Conservation (phyloP, 108 stramenopile genomes). For the Nannochloropsis gaditana region DNA sequence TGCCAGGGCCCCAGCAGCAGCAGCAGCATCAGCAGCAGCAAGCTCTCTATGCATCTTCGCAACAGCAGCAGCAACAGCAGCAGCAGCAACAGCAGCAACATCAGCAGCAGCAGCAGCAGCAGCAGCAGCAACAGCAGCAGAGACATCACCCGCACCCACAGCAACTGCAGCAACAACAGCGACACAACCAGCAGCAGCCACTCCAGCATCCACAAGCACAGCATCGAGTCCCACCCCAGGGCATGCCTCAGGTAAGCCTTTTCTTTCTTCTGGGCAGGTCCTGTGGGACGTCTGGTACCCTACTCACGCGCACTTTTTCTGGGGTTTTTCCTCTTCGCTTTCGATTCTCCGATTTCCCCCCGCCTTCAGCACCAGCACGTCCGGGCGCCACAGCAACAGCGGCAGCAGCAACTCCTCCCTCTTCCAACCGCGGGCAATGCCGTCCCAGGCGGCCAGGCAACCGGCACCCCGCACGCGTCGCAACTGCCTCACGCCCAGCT, state of each 20-base stretch:
- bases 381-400: not conserved
- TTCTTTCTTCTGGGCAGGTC: too few species aligned
- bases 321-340: too few species aligned
- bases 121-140: not conserved
- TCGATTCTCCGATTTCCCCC: too few species aligned
- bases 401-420: not conserved
- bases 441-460: too few species aligned
- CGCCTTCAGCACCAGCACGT: not conserved
- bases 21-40: not conserved
- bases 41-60: not conserved
- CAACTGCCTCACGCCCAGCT: too few species aligned
- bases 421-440: not conserved
- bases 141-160: not conserved
- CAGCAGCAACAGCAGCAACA: not conserved
- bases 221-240: not conserved
- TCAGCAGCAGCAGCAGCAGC: conserved; percentile 14
- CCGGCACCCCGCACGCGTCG: too few species aligned
- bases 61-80: not conserved
- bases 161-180: not conserved
- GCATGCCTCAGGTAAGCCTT: too few species aligned
- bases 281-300: too few species aligned
- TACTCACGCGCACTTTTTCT: too few species aligned
- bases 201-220: not conserved
- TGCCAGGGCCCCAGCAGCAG: not conserved
- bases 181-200: not conserved